Evolutionary conservation across 441 rosid genomes (phyloP), one percentile per base, ranked within the genome.

Genomic region (Croton setiger): DNA sequence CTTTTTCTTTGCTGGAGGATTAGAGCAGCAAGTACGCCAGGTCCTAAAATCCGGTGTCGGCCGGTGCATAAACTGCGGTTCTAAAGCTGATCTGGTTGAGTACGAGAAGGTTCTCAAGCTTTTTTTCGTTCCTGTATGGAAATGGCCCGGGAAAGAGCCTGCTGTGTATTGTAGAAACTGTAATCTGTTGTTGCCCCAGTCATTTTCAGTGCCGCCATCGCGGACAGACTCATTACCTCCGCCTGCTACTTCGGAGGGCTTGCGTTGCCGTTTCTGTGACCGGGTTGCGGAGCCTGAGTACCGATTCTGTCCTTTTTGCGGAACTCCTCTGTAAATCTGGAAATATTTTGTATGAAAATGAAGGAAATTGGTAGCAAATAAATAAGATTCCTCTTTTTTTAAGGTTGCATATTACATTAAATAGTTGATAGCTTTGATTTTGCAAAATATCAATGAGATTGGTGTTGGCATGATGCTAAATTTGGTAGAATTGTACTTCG

Each of bases 51-150:
- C 87, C 14, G 86, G 88, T 35, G 93, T 76, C 12, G 92, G 90
- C 5, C 79, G 80, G 59, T 91, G 98, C 85, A 78, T 91, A 18
- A 75, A 72, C 67, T 91, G 98, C 68, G 83, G 86, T 4, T 91
- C 95, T 13, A 74, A 60, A 49, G 95, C 96, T 23, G 96, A 93
- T 79, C 88, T 89, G 27, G 95, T 93, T 4, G 89, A 91, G 0
- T 91, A 83, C 84, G 95, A 93, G 44, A 91, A 89, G 62, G 95
- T 89, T 10, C 76, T 93, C 64, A 93, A 91, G 80, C 70, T 83
- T 17, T 93, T 93, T 85, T 93, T 93, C 66, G 77, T 93, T 69
- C 93, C 96, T 14, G 88, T 86, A 31, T 90, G 95, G 96, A 85
- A 75, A 69, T 87, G 97, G 92, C 93, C 92, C 0, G 96, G 81